Evolutionary conservation across 805 yeast species (phyloP), one percentile per base, ranked within the genome.

Genomic region (Yarrowia osloensis): DNA sequence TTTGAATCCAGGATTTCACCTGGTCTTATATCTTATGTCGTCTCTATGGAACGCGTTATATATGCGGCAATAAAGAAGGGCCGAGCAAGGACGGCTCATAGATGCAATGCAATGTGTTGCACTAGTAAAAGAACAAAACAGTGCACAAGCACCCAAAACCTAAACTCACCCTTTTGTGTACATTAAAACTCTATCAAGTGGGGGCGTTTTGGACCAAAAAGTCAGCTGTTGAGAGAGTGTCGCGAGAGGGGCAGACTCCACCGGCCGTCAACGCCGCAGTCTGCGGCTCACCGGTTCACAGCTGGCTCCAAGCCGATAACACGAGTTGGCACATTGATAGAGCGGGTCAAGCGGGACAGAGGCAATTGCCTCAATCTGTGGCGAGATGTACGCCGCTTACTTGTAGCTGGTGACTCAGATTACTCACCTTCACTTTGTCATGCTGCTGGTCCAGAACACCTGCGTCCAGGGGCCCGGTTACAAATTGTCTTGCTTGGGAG

Each of bases 31-130:
- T 54, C 21, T 49, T 31, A n/a, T n/a, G 44, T 37, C 44, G 35
- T 12, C 22, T 24, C 61, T 11, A 29, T 37, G 61, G 44, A 33
- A 54, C 61, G 61, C 61, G 61, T 54, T 35, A 54, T 54, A 54
- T 54, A 35, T 54, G 61, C 61, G 61, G 61, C 44, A 54, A 54
- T 54, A 54, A 54, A 54, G 61, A 54, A 37, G 44, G 61, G 44
- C 61, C 61, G 61, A 54, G 61, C 61, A 54, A 54, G 57, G 57
- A 50, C 61, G 61, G 44, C 61, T 54, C 61, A 54, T 31, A 50
- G 40, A 50, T 50, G 57, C 57, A 50, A 50, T 50, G 57, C 61
- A 54, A 11, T 24, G 61, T 35, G 59, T 54, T 35, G 61, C 44
- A 54, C 42, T 52, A 35, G 21, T 21, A 35, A 52, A 52, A 52